Percentiles rank a stretch among this genome's conserved stretches.
Evolutionary conservation across 116 monocot genomes (phyloP).

Genomic region (Trichopus zeylanicus): DNA sequence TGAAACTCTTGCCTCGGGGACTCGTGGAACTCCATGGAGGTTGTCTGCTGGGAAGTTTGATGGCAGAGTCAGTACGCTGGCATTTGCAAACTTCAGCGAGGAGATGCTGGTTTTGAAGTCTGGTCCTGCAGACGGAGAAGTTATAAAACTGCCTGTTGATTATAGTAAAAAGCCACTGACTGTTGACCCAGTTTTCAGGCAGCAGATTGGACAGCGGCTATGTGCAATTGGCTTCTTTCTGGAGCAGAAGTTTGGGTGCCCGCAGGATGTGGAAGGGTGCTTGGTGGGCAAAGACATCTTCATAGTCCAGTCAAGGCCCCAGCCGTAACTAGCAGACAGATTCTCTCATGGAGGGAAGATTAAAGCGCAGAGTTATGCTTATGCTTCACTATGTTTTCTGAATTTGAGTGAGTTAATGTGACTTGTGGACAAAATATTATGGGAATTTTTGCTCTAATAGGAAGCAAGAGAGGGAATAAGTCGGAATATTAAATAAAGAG

Average conservation of each 20-base stretch:
- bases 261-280: constrained; percentile 93
- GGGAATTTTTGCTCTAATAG: too few relatives aligned
- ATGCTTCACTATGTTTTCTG: too few relatives aligned
- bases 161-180: constrained; percentile 82
- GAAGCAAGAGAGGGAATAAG: too few relatives aligned
- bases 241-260: constrained; percentile 76
- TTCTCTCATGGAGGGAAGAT: neutral
- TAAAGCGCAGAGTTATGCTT: neutral
- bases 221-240: constrained; percentile 75
- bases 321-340: constrained; percentile 24
- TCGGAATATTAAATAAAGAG: too few relatives aligned
- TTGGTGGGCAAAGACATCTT: constrained; percentile 78
- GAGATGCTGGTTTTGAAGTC: constrained; percentile 53
- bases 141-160: constrained; percentile 59
- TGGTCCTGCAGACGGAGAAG: constrained; percentile 72
- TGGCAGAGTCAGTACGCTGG: constrained; percentile 56
- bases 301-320: constrained; percentile 85
- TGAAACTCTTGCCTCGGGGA: constrained; percentile 88
- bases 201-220: constrained; percentile 69
- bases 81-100: constrained; percentile 96
- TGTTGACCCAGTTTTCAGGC: constrained; percentile 47
- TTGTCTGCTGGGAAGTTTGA: constrained; percentile 66
- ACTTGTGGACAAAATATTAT: too few relatives aligned
- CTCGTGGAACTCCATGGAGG: constrained; percentile 87
- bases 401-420: too few relatives aligned